phyloP scores from a whole-genome alignment of 768 basidiomycete species.

The Strobilomyces confusus region DNA sequence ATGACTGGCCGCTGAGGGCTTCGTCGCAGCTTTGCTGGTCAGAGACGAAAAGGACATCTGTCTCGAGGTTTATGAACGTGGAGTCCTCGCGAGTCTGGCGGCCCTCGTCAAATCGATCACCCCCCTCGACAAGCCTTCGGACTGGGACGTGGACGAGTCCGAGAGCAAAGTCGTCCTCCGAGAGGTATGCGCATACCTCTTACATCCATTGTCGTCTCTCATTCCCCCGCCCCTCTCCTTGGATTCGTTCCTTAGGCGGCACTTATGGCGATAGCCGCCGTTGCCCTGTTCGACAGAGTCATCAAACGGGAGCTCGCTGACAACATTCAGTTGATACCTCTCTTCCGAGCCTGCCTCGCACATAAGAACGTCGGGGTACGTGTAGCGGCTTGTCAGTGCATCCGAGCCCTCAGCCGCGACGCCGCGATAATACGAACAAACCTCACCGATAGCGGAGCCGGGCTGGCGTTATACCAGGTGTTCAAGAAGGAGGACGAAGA shows the following conservation, averaged over 20 bases:
- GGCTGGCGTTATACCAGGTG: slow-evolving; percentile 62
- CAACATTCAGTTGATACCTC: slow-evolving; percentile 48
- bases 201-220: neutral
- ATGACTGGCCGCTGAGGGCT: neutral
- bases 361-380: slow-evolving; percentile 72
- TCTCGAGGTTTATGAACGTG: slow-evolving; percentile 65
- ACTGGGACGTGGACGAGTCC: slow-evolving; percentile 70
- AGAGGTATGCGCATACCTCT: slow-evolving; percentile 43
- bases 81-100: slow-evolving; percentile 55
- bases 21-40: slow-evolving; percentile 56
- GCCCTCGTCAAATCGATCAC: slow-evolving; percentile 51
- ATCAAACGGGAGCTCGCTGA: slow-evolving; percentile 68
- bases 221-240: neutral
- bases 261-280: slow-evolving; percentile 68
- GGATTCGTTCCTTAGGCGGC: slow-evolving; percentile 46
- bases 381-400: slow-evolving; percentile 83
- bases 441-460: slow-evolving; percentile 78
- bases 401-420: slow-evolving; percentile 74
- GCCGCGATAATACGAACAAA: slow-evolving; percentile 80
- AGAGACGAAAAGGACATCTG: slow-evolving; percentile 67
- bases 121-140: slow-evolving; percentile 40
- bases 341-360: slow-evolving; percentile 50
- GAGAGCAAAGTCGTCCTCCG: slow-evolving; percentile 53
- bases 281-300: slow-evolving; percentile 69
- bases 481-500: slow-evolving; percentile 59